Evolutionary conservation across 345 rosid genomes (phyloP), one percentile per base, ranked within the genome.

Genomic region (Citropsis articulata): DNA sequence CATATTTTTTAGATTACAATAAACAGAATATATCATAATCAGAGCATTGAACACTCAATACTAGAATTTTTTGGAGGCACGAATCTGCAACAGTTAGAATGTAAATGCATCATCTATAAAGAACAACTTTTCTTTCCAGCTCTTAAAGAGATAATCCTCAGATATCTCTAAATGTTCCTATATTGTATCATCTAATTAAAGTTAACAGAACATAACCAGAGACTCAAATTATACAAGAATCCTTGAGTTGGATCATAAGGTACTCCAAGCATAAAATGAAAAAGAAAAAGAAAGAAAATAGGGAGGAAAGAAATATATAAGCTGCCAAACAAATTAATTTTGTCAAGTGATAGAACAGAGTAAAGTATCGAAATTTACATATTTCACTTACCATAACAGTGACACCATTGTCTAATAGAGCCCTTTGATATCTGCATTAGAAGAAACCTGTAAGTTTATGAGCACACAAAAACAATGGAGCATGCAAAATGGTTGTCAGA

Each of bases 381-480:
- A n/a, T 66, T 60, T 3, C 36, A 81, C 90, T 87, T 82, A 93
- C 99, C 80, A 89, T 89, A 83, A 93, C 80, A 45, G 85, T 91
- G 81, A 91, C 83, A 81, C 91, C 94, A 80, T 92, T 95, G 77
- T 93, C 98, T 79, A 95, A 84, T 70, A 93, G 72, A 79, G 96
- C 99, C 83, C 77, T 91, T 86, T 89, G 90, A 81, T 91, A 91
- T 88, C 99, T 95, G 89, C 88, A 85, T 61, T 50, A 22, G 64
- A 71, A 9, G n/a, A 73, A 53, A 69, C 28, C 27, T 22, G 28
- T 63, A 9, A 36, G 71, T 62, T 45, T 66, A 55, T 66, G 45
- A 65, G n/a, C 53, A 59, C 21, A 53, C 22, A 53, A 66, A 48
- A 21, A 8, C 57, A 19, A 7, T 2, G 19, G 40, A 7, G 40